phyloP scores from a whole-genome alignment of 768 basidiomycete species.

The Dendrothele bispora region DNA sequence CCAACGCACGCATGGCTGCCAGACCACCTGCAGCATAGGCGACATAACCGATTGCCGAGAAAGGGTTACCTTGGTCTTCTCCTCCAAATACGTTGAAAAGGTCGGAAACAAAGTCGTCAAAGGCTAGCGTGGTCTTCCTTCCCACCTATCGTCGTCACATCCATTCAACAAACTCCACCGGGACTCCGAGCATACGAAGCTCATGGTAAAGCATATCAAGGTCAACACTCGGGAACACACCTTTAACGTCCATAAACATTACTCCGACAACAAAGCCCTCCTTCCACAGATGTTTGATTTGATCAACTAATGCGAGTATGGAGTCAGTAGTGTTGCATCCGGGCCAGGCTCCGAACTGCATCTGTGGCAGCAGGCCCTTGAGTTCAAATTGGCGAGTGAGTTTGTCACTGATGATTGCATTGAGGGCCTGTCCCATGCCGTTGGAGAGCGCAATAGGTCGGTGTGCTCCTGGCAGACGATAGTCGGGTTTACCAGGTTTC shows the following conservation, averaged over 20 bases:
- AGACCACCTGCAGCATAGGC: too few relatives aligned
- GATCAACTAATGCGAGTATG: slow-evolving; percentile 20
- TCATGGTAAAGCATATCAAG: slow-evolving; percentile 18
- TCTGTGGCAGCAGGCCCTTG: slow-evolving; percentile 18
- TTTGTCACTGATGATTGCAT: not conserved
- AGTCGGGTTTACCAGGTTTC: slow-evolving; percentile 33
- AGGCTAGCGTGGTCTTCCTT: slow-evolving; percentile 19
- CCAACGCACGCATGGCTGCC: too few relatives aligned
- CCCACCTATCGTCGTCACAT: slow-evolving; percentile 15
- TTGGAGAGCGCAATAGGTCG: slow-evolving; percentile 33
- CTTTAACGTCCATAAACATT: slow-evolving; percentile 30
- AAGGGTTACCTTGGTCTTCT: too few relatives aligned
- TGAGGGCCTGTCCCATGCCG: not conserved
- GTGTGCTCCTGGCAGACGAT: slow-evolving; percentile 29
- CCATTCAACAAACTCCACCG: slow-evolving; percentile 15
- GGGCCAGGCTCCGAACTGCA: slow-evolving; percentile 30
- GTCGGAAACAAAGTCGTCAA: slow-evolving; percentile 27
- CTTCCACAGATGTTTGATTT: slow-evolving; percentile 21
- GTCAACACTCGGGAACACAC: slow-evolving; percentile 24
- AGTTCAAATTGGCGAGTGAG: slow-evolving; percentile 13
- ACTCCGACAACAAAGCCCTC: slow-evolving; percentile 18
- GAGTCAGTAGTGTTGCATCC: slow-evolving; percentile 29
- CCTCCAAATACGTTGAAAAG: too few relatives aligned
- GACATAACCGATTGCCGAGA: too few relatives aligned
- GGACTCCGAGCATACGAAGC: slow-evolving; percentile 20